Percentiles rank a stretch among this genome's conserved stretches.
Conservation (phyloP, 257 asterid species). For the Jacaranda mimosifolia region DNA sequence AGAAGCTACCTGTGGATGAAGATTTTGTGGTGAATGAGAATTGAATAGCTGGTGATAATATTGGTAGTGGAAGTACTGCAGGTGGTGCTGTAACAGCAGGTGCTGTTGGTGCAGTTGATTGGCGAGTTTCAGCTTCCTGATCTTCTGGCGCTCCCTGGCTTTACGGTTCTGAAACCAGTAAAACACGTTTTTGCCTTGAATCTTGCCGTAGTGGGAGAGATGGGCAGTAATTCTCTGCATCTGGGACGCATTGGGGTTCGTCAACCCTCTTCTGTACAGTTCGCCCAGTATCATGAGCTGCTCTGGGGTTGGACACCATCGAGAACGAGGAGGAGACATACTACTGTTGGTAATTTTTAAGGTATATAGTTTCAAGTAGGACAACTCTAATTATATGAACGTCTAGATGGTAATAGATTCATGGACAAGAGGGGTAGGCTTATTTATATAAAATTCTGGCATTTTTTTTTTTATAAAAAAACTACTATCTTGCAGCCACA, state of each 20-base stretch:
- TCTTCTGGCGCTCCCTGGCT: conserved; percentile 73
- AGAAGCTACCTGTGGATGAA: not conserved
- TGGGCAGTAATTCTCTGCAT: conserved; percentile 66
- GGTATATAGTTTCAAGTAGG: no score
- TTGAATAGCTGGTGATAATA: not conserved
- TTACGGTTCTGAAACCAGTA: conserved; percentile 80
- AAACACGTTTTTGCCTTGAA: conserved; percentile 68
- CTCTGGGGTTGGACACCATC: conserved; percentile 80
- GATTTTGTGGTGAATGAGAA: not conserved
- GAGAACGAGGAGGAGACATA: conserved; percentile 37
- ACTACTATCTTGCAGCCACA: no score
- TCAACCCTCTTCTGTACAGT: conserved; percentile 61
- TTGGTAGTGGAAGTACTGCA: not conserved
- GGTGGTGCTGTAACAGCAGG: conserved; percentile 27
- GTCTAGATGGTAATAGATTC: no score
- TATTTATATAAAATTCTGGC: no score
- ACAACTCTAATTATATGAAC: no score
- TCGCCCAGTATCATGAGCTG: conserved; percentile 68
- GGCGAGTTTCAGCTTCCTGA: conserved; percentile 49
- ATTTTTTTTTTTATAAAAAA: no score
- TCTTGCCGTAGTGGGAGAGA: conserved; percentile 59
- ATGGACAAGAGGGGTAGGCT: no score
- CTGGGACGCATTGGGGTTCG: conserved; percentile 64
- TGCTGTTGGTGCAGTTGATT: conserved; percentile 46
- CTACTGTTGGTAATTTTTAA: no score